These are phyloP conservation scores for Psidium guajava DNA, from an alignment of 345 rosid species.

Conservation along the genomic window DNA sequence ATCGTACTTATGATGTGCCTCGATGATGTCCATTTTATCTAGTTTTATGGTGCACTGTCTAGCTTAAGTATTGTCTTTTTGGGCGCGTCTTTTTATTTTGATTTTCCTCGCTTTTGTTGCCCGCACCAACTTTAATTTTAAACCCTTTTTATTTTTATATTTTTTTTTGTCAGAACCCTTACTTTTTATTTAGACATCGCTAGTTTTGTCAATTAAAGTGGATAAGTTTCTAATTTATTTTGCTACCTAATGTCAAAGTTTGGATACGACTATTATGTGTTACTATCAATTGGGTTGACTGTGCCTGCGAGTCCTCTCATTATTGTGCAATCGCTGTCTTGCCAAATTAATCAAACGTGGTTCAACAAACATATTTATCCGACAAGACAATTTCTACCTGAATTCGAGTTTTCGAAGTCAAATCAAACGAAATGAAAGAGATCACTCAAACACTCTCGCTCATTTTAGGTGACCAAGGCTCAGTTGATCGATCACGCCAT, in stretches of 20 bases:
- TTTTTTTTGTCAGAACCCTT: too few relatives aligned
- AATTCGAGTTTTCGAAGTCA: background rate
- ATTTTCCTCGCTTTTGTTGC: background rate
- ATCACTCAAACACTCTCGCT: too few relatives aligned
- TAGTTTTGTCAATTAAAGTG: too few relatives aligned
- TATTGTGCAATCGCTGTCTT: too few relatives aligned
- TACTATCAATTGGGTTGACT: too few relatives aligned
- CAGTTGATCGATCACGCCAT: constrained; percentile 51
- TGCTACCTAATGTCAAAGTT: background rate
- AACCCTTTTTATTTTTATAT: too few relatives aligned
- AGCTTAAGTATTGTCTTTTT: background rate
- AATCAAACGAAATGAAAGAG: too few relatives aligned
- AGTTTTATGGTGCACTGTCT: background rate
- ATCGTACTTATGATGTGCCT: background rate
- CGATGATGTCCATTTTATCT: background rate
- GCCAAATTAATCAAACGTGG: too few relatives aligned
- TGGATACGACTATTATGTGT: background rate
- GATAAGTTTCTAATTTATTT: too few relatives aligned
- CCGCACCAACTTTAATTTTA: too few relatives aligned
- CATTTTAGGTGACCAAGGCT: constrained; percentile 54
- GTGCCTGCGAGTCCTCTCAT: too few relatives aligned
- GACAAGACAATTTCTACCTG: background rate
- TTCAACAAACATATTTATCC: background rate
- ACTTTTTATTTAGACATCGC: too few relatives aligned
- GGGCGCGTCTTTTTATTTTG: background rate